Conservation (phyloP, 805 yeast species). For the Wickerhamiella parazyma region DNA sequence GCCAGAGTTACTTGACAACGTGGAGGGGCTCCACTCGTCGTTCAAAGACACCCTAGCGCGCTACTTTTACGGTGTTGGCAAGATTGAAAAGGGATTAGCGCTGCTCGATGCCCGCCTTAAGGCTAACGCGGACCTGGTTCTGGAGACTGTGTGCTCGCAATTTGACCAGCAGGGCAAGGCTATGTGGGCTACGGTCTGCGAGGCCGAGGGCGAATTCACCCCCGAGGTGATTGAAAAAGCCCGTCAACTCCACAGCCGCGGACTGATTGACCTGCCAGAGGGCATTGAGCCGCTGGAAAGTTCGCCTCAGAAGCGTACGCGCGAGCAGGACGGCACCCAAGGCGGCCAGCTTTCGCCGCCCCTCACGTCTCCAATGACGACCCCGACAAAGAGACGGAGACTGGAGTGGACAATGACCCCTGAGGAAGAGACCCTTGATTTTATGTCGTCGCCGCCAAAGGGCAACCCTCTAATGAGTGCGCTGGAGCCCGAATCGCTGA, state of each 20-base stretch:
- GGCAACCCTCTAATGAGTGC: neutral
- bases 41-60: neutral
- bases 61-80: neutral
- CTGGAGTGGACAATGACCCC: neutral
- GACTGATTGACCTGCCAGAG: neutral
- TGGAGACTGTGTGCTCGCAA: neutral
- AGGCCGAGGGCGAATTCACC: neutral
- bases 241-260: neutral
- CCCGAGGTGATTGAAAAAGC: neutral
- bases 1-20: neutral
- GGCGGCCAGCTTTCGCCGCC: neutral
- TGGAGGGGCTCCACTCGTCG: neutral
- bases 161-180: neutral
- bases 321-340: too few relatives aligned
- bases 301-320: neutral
- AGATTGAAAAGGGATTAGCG: neutral
- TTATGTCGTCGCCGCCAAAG: slow-evolving; percentile 1
- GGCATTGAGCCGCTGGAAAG: neutral
- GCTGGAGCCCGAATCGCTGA: neutral
- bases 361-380: neutral
- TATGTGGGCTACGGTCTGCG: neutral
- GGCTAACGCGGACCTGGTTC: slow-evolving; percentile 1
- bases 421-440: neutral
- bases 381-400: neutral
- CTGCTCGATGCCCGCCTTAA: neutral